Percentiles rank a stretch among this genome's conserved stretches.
Evolutionary conservation across 345 rosid species (phyloP).

Genomic region (Rhizophora apiculata): DNA sequence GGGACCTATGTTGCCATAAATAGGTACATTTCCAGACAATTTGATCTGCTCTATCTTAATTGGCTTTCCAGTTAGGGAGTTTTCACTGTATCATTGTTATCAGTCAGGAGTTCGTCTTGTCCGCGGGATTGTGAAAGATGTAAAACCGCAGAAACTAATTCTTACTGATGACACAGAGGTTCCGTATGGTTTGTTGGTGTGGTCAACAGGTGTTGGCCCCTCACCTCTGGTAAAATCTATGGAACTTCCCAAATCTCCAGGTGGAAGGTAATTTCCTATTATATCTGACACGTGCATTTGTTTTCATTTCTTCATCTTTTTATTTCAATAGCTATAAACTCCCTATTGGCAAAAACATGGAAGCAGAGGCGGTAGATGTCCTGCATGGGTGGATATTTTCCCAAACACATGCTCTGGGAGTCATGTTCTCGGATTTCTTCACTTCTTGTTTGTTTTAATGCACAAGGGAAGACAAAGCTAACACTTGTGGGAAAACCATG

Average conservation of each 20-base stretch:
- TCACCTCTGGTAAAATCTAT: constrained; percentile 63
- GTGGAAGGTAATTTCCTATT: constrained; percentile 60
- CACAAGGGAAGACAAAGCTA: not conserved
- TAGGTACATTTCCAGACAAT: not conserved
- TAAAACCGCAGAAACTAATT: constrained; percentile 63
- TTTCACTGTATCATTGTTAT: constrained; percentile 6
- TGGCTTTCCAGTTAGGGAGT: not conserved
- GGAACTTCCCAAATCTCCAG: constrained; percentile 79
- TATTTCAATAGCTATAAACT: not conserved
- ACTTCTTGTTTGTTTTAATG: not conserved
- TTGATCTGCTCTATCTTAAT: not conserved
- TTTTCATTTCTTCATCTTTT: not conserved
- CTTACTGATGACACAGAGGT: constrained; percentile 83
- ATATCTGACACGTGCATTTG: not conserved
- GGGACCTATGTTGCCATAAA: not conserved
- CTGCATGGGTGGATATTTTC: not conserved
- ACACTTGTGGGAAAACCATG: too few relatives aligned
- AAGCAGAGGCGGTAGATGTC: not conserved
- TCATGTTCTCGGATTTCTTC: not conserved
- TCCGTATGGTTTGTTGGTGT: constrained; percentile 82
- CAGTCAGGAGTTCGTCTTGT: constrained; percentile 93
- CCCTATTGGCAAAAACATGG: not conserved
- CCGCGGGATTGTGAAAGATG: constrained; percentile 86
- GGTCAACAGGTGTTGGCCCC: constrained; percentile 98
- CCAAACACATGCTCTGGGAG: not conserved